phyloP scores from a whole-genome alignment of 1,139 yeast species.

The Hyphopichia buzzinii region DNA sequence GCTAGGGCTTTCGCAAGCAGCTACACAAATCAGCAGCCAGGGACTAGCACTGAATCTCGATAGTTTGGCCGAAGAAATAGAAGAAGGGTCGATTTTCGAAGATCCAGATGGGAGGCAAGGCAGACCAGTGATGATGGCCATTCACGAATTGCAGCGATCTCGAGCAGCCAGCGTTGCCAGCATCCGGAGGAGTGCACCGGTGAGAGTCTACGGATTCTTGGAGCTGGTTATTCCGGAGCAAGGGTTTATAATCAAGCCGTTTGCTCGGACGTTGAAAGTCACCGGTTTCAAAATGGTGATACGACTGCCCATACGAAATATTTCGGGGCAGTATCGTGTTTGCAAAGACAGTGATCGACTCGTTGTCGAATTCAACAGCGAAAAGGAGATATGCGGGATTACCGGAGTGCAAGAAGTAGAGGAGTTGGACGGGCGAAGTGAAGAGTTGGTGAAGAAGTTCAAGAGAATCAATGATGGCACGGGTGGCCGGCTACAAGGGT shows the following conservation, averaged over 20 bases:
- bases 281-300: conserved; percentile 6
- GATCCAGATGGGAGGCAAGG: neutral
- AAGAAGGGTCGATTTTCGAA: neutral
- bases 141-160: neutral
- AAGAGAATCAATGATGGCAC: neutral
- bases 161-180: neutral
- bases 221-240: conserved; percentile 17
- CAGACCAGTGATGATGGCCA: neutral
- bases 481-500: neutral
- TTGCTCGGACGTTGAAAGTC: conserved; percentile 28
- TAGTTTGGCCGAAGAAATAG: neutral
- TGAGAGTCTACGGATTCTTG: conserved; percentile 16
- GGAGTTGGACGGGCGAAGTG: conserved; percentile 15
- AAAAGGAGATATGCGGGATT: conserved; percentile 27
- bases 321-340: neutral
- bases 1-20: neutral
- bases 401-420: conserved; percentile 28
- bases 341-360: conserved; percentile 8
- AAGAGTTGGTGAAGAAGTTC: neutral
- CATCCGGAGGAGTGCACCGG: neutral
- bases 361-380: conserved; percentile 23
- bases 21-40: neutral
- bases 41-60: neutral
- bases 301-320: neutral
- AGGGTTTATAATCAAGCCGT: conserved; percentile 29